Base-by-base conservation (phyloP, 768 basidiomycete species). In the Serendipita vermifera region DNA sequence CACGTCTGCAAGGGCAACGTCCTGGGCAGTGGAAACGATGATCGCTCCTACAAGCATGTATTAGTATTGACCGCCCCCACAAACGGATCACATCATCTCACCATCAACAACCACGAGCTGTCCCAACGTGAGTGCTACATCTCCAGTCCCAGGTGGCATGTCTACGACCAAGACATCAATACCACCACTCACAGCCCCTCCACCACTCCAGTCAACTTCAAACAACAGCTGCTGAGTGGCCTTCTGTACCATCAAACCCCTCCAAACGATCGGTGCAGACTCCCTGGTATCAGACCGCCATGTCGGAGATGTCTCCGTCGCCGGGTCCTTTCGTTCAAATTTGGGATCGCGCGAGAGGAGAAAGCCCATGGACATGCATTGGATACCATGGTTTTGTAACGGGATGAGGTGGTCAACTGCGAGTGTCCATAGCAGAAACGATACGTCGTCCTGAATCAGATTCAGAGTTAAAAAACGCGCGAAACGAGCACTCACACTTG, bases 301-400 rank as follows among this genome's bases (percentile, higher is more conserved):
- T 7, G 46, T 51, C 20, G 46, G 32, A 22, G 22, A 20, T 15
- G n/a, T 31, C 48, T 69, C 65, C 33, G 75, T 75, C 55, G 75
- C 75, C 2, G 77, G 71, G 38, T 72, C 71, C 27, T 72, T 71
- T 5, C 76, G 73, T 31, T 71, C 61, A 1, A 74, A 64, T 56
- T 72, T 70, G 1, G 87, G 84, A 26, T 48, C 38, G 46, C 56
- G 60, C 1, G 63, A 70, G 13, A 98, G 76, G 11, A 99, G 78
- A 66, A 91, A 99, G 2, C 92, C 94, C 81, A 99, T 96, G 0
- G 92, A 96, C 94, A 97, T 97, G 62, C 86, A 87, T 14, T 87
- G 83, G 2, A 97, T 63, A 13, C 89, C 87, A 67, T 98, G 91
- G 64, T 96, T 96, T 17, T 74, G 75, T 14, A 97, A 69, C 0